Conservation (phyloP, 495 filamentous ascomycete genomes). For the Penicillium subrubescens region DNA sequence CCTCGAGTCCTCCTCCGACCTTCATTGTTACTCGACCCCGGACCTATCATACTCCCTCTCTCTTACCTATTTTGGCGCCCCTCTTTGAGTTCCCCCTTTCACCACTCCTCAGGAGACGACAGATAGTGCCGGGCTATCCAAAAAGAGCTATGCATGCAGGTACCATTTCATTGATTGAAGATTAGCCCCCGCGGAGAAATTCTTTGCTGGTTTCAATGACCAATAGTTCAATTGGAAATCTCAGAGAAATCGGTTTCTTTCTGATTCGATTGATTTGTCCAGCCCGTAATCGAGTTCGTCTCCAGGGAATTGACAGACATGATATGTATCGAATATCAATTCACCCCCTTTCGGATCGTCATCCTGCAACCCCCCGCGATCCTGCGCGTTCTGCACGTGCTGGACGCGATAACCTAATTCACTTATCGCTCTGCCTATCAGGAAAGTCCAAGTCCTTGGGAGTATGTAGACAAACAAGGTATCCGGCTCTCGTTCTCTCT, state of each 20-base stretch:
- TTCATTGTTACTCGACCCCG: not conserved
- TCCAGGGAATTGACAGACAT: not conserved
- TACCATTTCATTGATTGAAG: constrained; percentile 15
- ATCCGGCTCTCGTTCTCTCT: not conserved
- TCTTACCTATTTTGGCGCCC: not conserved
- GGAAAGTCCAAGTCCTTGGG: not conserved
- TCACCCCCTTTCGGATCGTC: constrained; percentile 27
- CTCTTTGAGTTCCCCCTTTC: not conserved
- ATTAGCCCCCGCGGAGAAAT: not conserved
- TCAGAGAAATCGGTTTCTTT: not conserved
- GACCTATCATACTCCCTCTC: not conserved
- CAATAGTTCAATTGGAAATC: not conserved
- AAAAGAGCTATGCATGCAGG: constrained; percentile 24
- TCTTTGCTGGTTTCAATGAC: not conserved
- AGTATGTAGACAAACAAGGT: not conserved
- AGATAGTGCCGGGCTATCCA: not conserved
- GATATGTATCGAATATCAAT: constrained; percentile 1
- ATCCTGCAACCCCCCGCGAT: constrained; percentile 29
- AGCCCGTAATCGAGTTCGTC: not conserved
- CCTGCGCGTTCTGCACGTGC: constrained; percentile 28
- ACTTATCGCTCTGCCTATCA: constrained; percentile 5
- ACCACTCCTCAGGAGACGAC: not conserved
- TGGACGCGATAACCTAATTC: constrained; percentile 23
- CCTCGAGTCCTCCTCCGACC: not conserved
- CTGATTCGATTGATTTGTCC: not conserved